phyloP scores from a whole-genome alignment of 345 rosid genomes.

The Litchi chinensis region DNA sequence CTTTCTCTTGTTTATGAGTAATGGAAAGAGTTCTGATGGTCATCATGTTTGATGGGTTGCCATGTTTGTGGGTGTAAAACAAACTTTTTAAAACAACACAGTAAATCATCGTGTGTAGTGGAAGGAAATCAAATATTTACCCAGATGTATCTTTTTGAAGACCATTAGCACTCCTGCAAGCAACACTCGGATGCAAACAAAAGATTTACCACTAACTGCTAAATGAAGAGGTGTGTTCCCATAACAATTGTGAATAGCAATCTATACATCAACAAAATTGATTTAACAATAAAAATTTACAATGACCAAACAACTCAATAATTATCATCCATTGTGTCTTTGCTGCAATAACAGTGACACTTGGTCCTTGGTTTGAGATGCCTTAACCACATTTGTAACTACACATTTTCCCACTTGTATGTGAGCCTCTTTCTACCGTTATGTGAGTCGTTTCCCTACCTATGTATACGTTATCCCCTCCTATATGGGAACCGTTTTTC shows the following conservation, averaged over 20 bases:
- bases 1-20: too few species aligned
- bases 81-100: neutral
- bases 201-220: constrained; percentile 95
- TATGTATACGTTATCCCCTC: too few species aligned
- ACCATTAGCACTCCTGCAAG: constrained; percentile 99
- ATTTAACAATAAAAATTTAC: neutral
- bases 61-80: neutral
- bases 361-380: too few species aligned
- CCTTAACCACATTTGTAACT: too few species aligned
- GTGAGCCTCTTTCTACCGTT: too few species aligned
- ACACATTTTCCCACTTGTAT: too few species aligned
- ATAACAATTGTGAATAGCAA: constrained; percentile 55
- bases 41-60: too few species aligned
- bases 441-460: too few species aligned
- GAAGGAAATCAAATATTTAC: constrained; percentile 39
- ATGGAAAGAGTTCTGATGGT: too few species aligned
- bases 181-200: constrained; percentile 83
- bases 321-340: constrained; percentile 7
- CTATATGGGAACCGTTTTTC: too few species aligned
- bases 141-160: constrained; percentile 91
- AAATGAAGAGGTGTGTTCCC: constrained; percentile 98
- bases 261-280: constrained; percentile 17
- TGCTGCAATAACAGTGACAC: too few species aligned
- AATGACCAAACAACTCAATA: neutral
- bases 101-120: neutral